Evolutionary conservation across 352 stramenopile species (phyloP), one percentile per base, ranked within the genome.

Genomic region (Phytophthora macrochlamydospora): DNA sequence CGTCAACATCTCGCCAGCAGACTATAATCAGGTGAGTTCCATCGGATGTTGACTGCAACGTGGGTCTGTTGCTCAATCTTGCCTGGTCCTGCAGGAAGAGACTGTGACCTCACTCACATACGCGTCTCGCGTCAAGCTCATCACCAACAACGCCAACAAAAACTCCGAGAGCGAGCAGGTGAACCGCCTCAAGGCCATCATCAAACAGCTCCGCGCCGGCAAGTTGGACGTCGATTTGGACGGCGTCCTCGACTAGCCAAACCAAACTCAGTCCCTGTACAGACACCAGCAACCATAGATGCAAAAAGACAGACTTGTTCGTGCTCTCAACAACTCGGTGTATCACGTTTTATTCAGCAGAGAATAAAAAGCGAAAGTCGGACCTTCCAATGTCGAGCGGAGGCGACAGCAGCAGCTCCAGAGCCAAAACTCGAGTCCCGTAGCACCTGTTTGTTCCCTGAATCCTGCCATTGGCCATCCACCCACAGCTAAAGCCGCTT

Each of bases 111-210:
- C 84, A 49, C 77, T 94, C 44, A 78, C 82, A 53, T 94, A 95
- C 62, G 87, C 87, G 42, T 91, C 87, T 24, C 84, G 87, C 42
- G 87, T 95, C 12, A 95, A 95, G 63, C 83, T 95, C 62, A 95
- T 95, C 76, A 95, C 87, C 30, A 95, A 95, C 73, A 91, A 75
- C 65, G 86, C 87, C 54, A 93, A 92, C 75, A 95, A 95, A 58
- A 93, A 87, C 56, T 81, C 84, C 14, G 87, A 95, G 57, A 94
- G 85, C 62, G 87, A 95, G 67, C 83, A 88, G 13, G 86, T 94
- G 14, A 92, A 89, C 63, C 64, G 73, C 6, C 86, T 96, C 67
- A 94, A 95, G 65, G 72, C 70, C 46, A 91, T 94, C 61, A 96
- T 96, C 73, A 85, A 85, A 43, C 79, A 93, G 63, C 82, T 96